Evolutionary conservation across 176 grass and related monocot genomes (phyloP).

Genomic region (Elymus sibiricus): DNA sequence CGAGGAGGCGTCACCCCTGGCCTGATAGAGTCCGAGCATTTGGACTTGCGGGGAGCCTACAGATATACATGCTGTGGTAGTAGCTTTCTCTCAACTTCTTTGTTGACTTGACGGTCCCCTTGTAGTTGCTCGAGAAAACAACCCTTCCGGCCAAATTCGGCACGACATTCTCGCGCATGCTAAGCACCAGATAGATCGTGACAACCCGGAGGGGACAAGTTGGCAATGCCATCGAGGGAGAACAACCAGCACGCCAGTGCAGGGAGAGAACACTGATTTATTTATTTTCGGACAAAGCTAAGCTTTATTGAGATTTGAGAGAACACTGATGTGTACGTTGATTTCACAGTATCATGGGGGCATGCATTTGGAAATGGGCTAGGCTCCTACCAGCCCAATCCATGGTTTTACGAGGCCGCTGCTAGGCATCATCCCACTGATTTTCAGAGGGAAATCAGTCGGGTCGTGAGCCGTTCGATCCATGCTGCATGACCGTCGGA

Average conservation of each 20-base stretch:
- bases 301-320: no score
- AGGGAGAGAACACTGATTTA: not conserved
- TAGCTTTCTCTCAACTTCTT: not conserved
- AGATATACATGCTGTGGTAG: not conserved
- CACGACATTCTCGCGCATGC: not conserved
- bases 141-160: not conserved
- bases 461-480: no score
- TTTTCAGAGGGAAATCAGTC: no score
- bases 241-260: not conserved
- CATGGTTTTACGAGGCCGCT: no score
- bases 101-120: conserved; percentile 7
- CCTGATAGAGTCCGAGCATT: not conserved
- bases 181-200: not conserved
- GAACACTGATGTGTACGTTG: not conserved
- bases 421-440: no score
- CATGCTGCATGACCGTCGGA: no score
- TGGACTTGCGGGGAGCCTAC: not conserved
- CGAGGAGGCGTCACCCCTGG: not conserved
- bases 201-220: not conserved
- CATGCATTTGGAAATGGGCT: no score
- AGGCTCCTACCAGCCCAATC: not conserved
- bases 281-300: no score
- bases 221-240: not conserved
- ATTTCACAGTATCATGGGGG: no score
- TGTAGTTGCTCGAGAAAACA: conserved; percentile 9